A percentile compares a stretch with the other conserved stretches of the same genome.
phyloP scores from a whole-genome alignment of 768 basidiomycete species.

The Boletus coccyginus region DNA sequence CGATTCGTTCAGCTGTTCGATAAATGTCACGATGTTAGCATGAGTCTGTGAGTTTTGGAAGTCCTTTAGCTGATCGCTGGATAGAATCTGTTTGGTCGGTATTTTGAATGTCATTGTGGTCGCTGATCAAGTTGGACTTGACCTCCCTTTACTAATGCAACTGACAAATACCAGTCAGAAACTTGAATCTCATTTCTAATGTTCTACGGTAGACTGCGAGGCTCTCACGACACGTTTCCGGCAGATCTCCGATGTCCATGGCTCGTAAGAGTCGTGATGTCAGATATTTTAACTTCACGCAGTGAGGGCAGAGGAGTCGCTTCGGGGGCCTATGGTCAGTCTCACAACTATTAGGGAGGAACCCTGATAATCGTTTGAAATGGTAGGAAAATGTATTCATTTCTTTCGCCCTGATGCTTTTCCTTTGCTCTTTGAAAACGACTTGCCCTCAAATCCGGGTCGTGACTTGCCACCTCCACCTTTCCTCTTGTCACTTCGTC shows the following conservation, averaged over 20 bases:
- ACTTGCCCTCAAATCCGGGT: conserved; percentile 87
- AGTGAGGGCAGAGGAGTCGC: neutral
- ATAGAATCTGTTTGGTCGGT: conserved; percentile 74
- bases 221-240: neutral
- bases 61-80: conserved; percentile 71
- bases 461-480: conserved; percentile 58
- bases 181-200: too few relatives aligned
- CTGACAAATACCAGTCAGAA: too few relatives aligned
- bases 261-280: neutral
- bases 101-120: conserved; percentile 39
- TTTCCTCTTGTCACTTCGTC: conserved; percentile 59
- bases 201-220: too few relatives aligned
- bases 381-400: conserved; percentile 1
- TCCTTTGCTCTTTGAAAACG: conserved; percentile 58
- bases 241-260: neutral
- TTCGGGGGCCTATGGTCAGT: too few relatives aligned
- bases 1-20: conserved; percentile 71
- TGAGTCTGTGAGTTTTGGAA: conserved; percentile 79
- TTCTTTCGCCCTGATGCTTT: conserved; percentile 23
- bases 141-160: neutral
- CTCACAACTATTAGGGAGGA: neutral
- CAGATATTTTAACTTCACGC: neutral
- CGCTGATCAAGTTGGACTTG: conserved; percentile 1
- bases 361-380: neutral
- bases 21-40: conserved; percentile 60